Evolutionary conservation across 2,329 filamentous ascomycete species (phyloP), one percentile per base, ranked within the genome.

Genomic region (Pseudogymnoascus sp.): DNA sequence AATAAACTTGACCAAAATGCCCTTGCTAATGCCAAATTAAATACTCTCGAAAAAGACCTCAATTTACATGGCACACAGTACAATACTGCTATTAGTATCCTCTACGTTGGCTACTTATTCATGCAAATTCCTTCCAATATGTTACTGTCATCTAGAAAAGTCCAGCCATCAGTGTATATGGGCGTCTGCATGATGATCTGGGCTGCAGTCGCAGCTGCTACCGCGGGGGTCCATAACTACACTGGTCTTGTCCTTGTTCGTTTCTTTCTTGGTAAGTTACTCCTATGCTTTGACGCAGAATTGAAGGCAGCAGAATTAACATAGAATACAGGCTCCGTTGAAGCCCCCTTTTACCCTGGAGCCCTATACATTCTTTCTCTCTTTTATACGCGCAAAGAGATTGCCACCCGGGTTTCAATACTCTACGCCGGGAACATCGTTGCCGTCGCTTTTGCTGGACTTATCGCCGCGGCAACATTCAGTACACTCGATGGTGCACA

Each of bases 301-400:
- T 33, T 35, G 9, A 4, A 13, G 13, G 7, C 26, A 26, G 35
- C n/a, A 60, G 10, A n/a, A 11, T n/a, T 33, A 60, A 63, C 42
- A 28, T 50, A 50, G 2, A 10, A 28, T 28, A 28, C 3, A 50
- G 44, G 44, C 10, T 13, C 44, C 7, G 44, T 50, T 50, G 44
- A 50, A 50, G 44, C 44, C 15, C 64, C 66, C 23, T 81, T 80
- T 68, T 77, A 80, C 38, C 79, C 81, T 0, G 81, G 81, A 10
- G 78, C 77, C 1, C 69, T 81, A 3, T 79, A 81, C 64, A 76
- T 83, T 61, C 74, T 84, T 3, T 79, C 78, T 1, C 78, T 81
- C 38, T 85, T 81, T 72, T 85, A 84, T 70, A 83, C 80, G 2
- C 75, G 80, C 33, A 79, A 82, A 67, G 77, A 79, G 67, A 68